phyloP scores from a whole-genome alignment of 805 yeast genomes.

The Kluyveromyces lactis region DNA sequence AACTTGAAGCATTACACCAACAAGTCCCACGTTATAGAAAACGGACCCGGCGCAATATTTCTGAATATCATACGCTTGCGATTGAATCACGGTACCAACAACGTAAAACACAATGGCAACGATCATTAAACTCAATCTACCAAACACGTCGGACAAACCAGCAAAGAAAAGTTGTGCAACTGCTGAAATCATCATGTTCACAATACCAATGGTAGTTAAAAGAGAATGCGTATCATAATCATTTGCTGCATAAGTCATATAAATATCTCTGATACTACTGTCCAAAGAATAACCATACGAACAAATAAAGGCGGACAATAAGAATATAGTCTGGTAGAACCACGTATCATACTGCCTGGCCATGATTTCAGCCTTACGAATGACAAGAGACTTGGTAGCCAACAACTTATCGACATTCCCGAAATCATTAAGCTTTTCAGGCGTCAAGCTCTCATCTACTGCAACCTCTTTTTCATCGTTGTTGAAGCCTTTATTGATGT shows the following conservation, averaged over 20 bases:
- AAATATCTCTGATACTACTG: constrained; percentile 39
- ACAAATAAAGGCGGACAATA: constrained; percentile 38
- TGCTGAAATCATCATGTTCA: constrained; percentile 46
- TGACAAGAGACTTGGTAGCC: constrained; percentile 33
- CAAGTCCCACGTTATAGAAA: constrained; percentile 43
- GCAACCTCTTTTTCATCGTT: neutral
- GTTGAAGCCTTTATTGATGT: too few relatives aligned
- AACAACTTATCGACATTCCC: constrained; percentile 9
- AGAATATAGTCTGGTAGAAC: constrained; percentile 29
- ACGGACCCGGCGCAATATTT: constrained; percentile 52
- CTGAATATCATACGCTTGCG: constrained; percentile 45
- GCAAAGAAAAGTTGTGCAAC: constrained; percentile 52
- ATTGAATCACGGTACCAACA: constrained; percentile 49
- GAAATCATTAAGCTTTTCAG: constrained; percentile 3
- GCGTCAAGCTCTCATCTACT: neutral
- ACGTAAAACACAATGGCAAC: constrained; percentile 42
- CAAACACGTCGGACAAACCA: constrained; percentile 47
- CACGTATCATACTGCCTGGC: constrained; percentile 35
- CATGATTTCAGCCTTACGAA: constrained; percentile 42
- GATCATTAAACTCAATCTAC: constrained; percentile 40
- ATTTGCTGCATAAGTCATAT: constrained; percentile 44
- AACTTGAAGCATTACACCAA: constrained; percentile 51
- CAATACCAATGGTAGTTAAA: constrained; percentile 42
- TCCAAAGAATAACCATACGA: constrained; percentile 51
- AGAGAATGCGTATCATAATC: constrained; percentile 43